These are phyloP conservation scores for Papiliotrema terrestris DNA, from an alignment of 1,284 basidiomycete species.

Conservation along the genomic window DNA sequence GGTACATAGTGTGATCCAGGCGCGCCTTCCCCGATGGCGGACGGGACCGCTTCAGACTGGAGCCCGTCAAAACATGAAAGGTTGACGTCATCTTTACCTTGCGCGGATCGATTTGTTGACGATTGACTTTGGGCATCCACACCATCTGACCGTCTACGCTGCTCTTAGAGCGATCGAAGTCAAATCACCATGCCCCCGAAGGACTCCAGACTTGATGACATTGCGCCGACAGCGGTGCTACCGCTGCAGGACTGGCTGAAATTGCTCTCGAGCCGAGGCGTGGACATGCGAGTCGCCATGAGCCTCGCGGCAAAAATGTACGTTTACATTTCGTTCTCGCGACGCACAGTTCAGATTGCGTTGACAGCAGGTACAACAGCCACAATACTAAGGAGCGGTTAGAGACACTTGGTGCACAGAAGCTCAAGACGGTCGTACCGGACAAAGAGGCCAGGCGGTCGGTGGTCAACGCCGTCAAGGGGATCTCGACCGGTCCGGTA, in stretches of 20 bases:
- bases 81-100: not conserved
- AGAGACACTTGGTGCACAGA: constrained; percentile 58
- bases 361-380: constrained; percentile 63
- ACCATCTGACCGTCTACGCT: not conserved
- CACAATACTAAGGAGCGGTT: constrained; percentile 63
- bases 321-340: constrained; percentile 39
- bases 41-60: not conserved
- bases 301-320: constrained; percentile 71
- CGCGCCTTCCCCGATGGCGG: not conserved
- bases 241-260: constrained; percentile 71
- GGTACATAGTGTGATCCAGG: not conserved
- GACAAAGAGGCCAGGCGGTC: constrained; percentile 67
- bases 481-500: constrained; percentile 32
- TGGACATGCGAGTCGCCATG: constrained; percentile 73
- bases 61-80: not conserved
- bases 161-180: too few relatives aligned
- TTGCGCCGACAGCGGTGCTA: constrained; percentile 46
- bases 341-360: too few relatives aligned
- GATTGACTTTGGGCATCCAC: not conserved
- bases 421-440: constrained; percentile 59
- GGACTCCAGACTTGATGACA: not conserved
- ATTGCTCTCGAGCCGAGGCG: constrained; percentile 60
- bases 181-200: constrained; percentile 5
- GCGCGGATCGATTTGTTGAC: not conserved
- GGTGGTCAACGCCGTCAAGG: constrained; percentile 62